These are phyloP conservation scores for Epichloe baconii DNA, from an alignment of 2,329 filamentous ascomycete species.

Conservation along the genomic window DNA sequence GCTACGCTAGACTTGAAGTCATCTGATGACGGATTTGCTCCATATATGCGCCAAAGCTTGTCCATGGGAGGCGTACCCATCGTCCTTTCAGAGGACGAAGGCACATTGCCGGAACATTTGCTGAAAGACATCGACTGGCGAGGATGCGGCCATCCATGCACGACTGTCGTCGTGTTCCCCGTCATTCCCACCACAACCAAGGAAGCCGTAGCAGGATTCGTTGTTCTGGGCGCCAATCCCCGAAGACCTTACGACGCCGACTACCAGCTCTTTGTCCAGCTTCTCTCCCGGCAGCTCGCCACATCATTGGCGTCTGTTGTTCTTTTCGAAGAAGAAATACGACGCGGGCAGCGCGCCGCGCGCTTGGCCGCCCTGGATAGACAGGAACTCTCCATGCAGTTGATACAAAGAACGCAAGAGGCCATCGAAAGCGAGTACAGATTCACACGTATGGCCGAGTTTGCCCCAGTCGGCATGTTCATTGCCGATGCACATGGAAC, in stretches of 20 bases:
- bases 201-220: conserved; percentile 62
- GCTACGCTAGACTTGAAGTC: conserved; percentile 53
- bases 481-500: conserved; percentile 60
- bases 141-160: conserved; percentile 58
- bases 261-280: conserved; percentile 63
- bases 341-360: conserved; percentile 58
- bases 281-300: conserved; percentile 61
- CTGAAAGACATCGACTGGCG: conserved; percentile 56
- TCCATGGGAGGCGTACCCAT: conserved; percentile 49
- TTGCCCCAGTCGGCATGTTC: conserved; percentile 73
- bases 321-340: conserved; percentile 72
- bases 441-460: conserved; percentile 75
- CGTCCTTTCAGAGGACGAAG: conserved; percentile 52
- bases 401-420: conserved; percentile 51
- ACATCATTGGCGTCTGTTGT: conserved; percentile 74
- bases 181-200: conserved; percentile 62
- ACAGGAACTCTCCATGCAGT: conserved; percentile 63
- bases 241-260: conserved; percentile 68
- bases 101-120: conserved; percentile 50
- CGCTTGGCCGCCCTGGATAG: conserved; percentile 63
- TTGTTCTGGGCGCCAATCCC: conserved; percentile 69
- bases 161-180: conserved; percentile 61
- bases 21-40: conserved; percentile 60
- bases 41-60: conserved; percentile 66
- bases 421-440: conserved; percentile 58